Evolutionary conservation across 78 protist species (phyloP).

Genomic region (Trichosphaerium sp.): DNA sequence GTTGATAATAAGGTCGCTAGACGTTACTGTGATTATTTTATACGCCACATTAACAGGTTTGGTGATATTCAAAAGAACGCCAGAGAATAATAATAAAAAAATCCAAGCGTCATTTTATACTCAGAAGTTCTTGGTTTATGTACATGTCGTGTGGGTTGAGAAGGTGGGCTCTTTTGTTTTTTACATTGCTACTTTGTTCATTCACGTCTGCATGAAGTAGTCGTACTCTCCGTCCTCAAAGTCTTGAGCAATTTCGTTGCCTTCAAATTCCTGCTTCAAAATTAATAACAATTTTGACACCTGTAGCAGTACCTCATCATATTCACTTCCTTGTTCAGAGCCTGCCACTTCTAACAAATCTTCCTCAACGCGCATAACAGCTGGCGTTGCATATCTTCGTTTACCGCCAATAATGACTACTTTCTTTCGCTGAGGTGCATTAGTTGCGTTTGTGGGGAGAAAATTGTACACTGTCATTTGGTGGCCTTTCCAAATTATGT

Average conservation of each 20-base stretch:
- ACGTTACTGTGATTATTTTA: conserved; percentile 13
- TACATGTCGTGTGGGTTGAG: not conserved
- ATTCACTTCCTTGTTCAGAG: not conserved
- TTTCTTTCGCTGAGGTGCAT: too few relatives aligned
- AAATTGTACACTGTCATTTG: too few relatives aligned
- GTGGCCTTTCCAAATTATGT: too few relatives aligned
- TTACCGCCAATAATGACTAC: too few relatives aligned
- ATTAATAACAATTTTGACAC: not conserved
- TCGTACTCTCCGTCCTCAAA: too few relatives aligned
- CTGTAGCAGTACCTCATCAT: not conserved
- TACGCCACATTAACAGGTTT: not conserved
- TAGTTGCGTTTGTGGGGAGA: too few relatives aligned
- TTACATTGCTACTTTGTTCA: not conserved
- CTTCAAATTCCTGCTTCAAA: not conserved
- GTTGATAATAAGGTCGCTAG: not conserved
- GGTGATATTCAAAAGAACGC: conserved; percentile 6
- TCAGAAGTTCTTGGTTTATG: not conserved
- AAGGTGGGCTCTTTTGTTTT: not conserved
- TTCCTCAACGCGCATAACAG: too few relatives aligned
- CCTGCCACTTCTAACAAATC: not conserved
- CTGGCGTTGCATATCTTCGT: too few relatives aligned
- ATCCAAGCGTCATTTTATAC: not conserved
- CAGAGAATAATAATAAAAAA: not conserved
- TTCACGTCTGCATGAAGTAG: too few relatives aligned
- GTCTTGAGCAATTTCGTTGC: too few relatives aligned